A percentile compares a stretch with the other conserved stretches of the same genome.
Conservation (phyloP, 2,329 filamentous ascomycete species). For the Aspergillus arachidicola region DNA sequence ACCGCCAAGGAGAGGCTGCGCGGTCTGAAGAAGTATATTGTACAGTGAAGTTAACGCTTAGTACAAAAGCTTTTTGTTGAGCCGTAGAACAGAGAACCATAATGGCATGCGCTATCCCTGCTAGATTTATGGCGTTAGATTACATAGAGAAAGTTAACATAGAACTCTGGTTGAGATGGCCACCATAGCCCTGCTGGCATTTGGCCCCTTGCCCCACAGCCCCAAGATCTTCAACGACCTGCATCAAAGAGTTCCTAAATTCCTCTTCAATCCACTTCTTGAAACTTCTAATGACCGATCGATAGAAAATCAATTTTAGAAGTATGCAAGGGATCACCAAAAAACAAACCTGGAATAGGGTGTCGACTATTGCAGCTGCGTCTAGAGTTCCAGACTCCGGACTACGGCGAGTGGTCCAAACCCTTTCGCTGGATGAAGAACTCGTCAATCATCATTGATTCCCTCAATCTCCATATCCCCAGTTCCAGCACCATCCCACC, state of each 20-base stretch:
- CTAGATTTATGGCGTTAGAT: not conserved
- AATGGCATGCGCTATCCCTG: not conserved
- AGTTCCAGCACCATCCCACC: conserved; percentile 35
- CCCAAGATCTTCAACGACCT: not conserved
- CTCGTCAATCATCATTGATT: conserved; percentile 19
- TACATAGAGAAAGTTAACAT: not conserved
- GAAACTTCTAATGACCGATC: not conserved
- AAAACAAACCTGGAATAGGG: not conserved
- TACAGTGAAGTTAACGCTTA: conserved; percentile 22
- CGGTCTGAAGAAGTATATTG: conserved; percentile 72
- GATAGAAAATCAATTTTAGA: not conserved
- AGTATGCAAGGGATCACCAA: not conserved
- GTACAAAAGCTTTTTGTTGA: conserved; percentile 9
- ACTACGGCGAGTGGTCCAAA: too few species aligned
- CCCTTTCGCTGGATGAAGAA: not conserved
- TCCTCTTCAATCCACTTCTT: not conserved
- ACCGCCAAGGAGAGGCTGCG: conserved; percentile 74
- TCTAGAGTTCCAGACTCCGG: not conserved
- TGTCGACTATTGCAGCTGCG: not conserved
- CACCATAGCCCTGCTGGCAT: too few species aligned
- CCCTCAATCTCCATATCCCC: conserved; percentile 38
- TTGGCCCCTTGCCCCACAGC: not conserved
- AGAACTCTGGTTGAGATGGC: not conserved
- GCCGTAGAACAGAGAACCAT: not conserved
- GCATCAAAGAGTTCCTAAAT: not conserved